Evolutionary conservation across 306 rosid species (phyloP), one percentile per base, ranked within the genome.

Genomic region (Fragaria ananassa): DNA sequence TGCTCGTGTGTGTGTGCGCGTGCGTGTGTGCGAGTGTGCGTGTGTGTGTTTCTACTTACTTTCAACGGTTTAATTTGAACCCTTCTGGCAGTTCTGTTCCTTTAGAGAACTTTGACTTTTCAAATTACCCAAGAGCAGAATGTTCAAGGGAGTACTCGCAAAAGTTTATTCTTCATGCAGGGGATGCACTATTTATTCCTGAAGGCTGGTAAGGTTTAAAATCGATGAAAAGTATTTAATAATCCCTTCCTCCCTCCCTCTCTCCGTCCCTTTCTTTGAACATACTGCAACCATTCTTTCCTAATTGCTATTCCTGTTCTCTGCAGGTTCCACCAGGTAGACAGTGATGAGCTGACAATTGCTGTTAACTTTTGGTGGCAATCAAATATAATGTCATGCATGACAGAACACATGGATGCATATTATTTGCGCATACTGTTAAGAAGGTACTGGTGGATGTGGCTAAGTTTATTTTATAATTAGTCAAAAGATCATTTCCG

Each of bases 351-450:
- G 84, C 84, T 92, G 87, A 92, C 99, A 71, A 83, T 92, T 78
- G 99, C 97, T 74, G 81, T 95, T 68, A 95, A 95, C 89, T 88
- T 90, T 82, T 95, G 99, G 97, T 95, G 99, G 99, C 89, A 39
- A 71, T 92, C 99, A 69, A 81, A 78, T 46, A 77, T 81, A 47
- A 85, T 88, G 77, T 87, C 93, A 80, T 64, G 85, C 90, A 87
- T 95, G 93, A 64, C 82, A 76, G 97, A 92, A 41, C 99, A 95
- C 82, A 95, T 95, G 99, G 99, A 95, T 68, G 84, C 90, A 61
- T 92, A 95, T 82, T 92, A 87, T 79, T 72, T 95, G 80, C 93
- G 99, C 65, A 89, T 85, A 86, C 86, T 95, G 82, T 86, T 92
- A 85, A 90, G 90, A 92, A 89, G 97, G 97, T 92, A 82, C 78